Base-by-base conservation (phyloP, 176 grass and related monocot genomes). In the Bonia amplexicaulis region DNA sequence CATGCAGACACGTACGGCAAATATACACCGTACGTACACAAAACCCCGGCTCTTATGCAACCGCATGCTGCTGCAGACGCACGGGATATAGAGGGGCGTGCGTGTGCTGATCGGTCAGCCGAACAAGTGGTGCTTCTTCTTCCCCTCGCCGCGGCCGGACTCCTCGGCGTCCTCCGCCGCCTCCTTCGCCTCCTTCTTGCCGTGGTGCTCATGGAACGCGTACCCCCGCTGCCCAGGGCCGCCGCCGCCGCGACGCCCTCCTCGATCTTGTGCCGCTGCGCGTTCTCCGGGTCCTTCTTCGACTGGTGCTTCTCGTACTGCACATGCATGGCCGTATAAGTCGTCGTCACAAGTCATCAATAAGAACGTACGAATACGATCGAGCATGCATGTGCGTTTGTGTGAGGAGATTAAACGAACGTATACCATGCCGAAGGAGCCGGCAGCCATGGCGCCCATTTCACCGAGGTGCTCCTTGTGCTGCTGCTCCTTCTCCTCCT, bases 221-320 rank as follows among this genome's bases (percentile, higher is more conserved):
- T 71, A 97, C 13, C 95, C 95, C 88, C 95, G 47, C 92, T 54
- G 9, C 90, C 95, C 4, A 97, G 84, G 0, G 95, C 95, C 6
- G 51, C 90, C 17, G 29, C 88, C 0, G 85, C 90, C 0, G 92
- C 94, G 5, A 94, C 66, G 37, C 86, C 95, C 78, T 92, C 92
- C 84, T 91, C 90, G 66, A 97, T 91, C 90, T 88, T 92, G 84
- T 94, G 95, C 65, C 85, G 77, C 35, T 87, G 90, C 23, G 92
- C 88, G 57, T 94, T 65, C 86, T 91, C 95, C 6, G 95, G 92
- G 42, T 97, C 92, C 81, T 94, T 94, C 84, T 97, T 93, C 66
- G 71, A 90, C 90, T 97, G 57, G 27, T 97, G 92, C 89, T 77
- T 90, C 85, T 97, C 95, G 55, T 97, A 93, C 95, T 97, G 78